Evolutionary conservation across 352 stramenopile genomes (phyloP).

Genomic region (Globisporangium acanthophoron): DNA sequence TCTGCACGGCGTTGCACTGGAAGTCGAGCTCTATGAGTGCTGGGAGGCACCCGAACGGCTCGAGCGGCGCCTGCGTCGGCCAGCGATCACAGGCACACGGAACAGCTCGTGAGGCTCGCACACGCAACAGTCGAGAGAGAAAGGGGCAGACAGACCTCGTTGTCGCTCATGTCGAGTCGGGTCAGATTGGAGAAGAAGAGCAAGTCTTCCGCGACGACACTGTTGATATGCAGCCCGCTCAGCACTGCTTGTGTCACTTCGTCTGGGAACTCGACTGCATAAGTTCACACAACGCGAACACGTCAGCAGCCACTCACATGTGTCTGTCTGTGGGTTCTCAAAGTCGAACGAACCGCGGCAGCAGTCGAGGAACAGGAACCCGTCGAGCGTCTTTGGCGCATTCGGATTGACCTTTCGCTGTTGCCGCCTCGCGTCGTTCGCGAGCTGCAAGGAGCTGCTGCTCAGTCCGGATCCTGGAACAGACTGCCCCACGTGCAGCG

Average conservation of each 20-base stretch:
- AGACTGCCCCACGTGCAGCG: slow-evolving; percentile 11
- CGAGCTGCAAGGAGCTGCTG: not conserved
- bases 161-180: slow-evolving; percentile 79
- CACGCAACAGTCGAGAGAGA: not conserved
- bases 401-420: slow-evolving; percentile 19
- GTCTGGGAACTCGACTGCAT: slow-evolving; percentile 73
- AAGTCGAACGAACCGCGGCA: slow-evolving; percentile 42
- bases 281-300: not conserved
- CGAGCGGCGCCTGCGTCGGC: slow-evolving; percentile 35
- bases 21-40: slow-evolving; percentile 69
- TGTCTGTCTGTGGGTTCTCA: not conserved
- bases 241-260: slow-evolving; percentile 61
- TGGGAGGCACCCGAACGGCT: slow-evolving; percentile 59
- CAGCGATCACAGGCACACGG: not conserved
- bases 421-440: not conserved
- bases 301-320: not conserved
- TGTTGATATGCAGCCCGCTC: slow-evolving; percentile 51
- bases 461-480: not conserved
- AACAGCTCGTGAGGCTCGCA: not conserved
- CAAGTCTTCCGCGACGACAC: slow-evolving; percentile 64
- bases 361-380: slow-evolving; percentile 73
- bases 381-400: slow-evolving; percentile 50
- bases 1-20: slow-evolving; percentile 69
- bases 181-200: slow-evolving; percentile 75
- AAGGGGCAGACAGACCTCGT: slow-evolving; percentile 36